Percentiles rank a stretch among this genome's conserved stretches.
Conservation (phyloP, 345 rosid genomes). For the Aquilaria sinensis region DNA sequence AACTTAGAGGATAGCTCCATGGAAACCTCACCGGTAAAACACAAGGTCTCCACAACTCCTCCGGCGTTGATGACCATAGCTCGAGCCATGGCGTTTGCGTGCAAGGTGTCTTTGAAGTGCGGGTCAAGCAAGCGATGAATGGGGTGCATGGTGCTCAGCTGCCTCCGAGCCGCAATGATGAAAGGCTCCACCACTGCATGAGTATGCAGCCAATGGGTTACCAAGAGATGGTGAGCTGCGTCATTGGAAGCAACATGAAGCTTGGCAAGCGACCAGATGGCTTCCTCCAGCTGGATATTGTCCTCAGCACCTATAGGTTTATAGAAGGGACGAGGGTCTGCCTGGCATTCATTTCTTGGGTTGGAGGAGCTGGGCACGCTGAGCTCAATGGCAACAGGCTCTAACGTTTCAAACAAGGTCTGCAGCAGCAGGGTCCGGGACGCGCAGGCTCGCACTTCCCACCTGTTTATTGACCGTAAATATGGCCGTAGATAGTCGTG, state of each 20-base stretch:
- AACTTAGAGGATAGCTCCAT: conserved; percentile 52
- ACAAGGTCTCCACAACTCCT: conserved; percentile 49
- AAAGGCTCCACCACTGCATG: conserved; percentile 61
- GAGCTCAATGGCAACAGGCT: conserved; percentile 56
- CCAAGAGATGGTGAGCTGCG: conserved; percentile 49
- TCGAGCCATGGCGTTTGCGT: conserved; percentile 48
- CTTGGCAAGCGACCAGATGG: conserved; percentile 57
- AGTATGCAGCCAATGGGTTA: conserved; percentile 64
- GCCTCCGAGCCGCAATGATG: conserved; percentile 62
- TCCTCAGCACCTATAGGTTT: conserved; percentile 6
- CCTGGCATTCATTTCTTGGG: conserved; percentile 25
- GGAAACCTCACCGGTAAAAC: conserved; percentile 43
- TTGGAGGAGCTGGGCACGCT: conserved; percentile 22
- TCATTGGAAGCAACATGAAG: conserved; percentile 59
- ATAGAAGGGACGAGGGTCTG: no score
- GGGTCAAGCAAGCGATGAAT: conserved; percentile 49
- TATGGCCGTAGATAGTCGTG: conserved; percentile 56
- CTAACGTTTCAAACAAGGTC: conserved; percentile 27
- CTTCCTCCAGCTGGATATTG: conserved; percentile 22
- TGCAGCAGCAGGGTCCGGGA: conserved; percentile 43
- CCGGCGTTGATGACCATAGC: conserved; percentile 40
- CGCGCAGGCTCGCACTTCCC: conserved; percentile 41
- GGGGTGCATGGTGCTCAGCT: conserved; percentile 58
- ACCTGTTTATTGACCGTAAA: conserved; percentile 29
- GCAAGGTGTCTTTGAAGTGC: conserved; percentile 62